Evolutionary conservation across 2,329 filamentous ascomycete species (phyloP), one percentile per base, ranked within the genome.

Genomic region (Phoma sp.): DNA sequence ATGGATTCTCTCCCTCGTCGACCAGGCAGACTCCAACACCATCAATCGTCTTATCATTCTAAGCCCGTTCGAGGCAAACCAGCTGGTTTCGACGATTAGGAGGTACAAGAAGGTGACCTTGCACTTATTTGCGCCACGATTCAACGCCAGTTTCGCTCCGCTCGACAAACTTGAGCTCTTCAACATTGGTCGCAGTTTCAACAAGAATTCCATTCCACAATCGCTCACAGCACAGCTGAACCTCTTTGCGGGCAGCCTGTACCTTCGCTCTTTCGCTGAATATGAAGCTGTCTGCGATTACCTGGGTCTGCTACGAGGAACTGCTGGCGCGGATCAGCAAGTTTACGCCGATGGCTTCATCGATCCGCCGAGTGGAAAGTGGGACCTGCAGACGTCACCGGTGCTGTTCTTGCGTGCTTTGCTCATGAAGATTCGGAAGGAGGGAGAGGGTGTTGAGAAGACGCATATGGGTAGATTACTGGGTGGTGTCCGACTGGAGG

Each of bases 221-320:
- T 65, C 49, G 0, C 63, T 83, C 0, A 67, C 74, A 0, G 71
- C 77, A 0, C 77, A 84, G 50, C 77, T 91, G 0, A 87, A 88
- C 36, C 72, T 91, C 0, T 91, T 92, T 48, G 78, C 89, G 0
- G 89, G 88, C 0, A 86, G 89, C 48, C 76, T 91, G 0, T 91
- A 91, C 60, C 75, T 91, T 9, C 69, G 66, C 0, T 80, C 77
- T 0, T 83, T 78, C 36, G 53, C 73, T 0, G 81, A 89, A 47
- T 92, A 91, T 56, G 57, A 67, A 0, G 66, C 74, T 1, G 65
- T 81, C 0, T 87, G 85, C 54, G 66, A 75, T 1, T 80, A 79
- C 33, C 72, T 90, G 0, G 82, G 85, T 0, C 63, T 89, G 0
- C 69, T 76, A 0, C 76, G 69, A 20, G 28, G 59, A 0, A 53